A percentile compares a stretch with the other conserved stretches of the same genome.
Conservation (phyloP, 805 yeast genomes). For the Millerozyma miso region DNA sequence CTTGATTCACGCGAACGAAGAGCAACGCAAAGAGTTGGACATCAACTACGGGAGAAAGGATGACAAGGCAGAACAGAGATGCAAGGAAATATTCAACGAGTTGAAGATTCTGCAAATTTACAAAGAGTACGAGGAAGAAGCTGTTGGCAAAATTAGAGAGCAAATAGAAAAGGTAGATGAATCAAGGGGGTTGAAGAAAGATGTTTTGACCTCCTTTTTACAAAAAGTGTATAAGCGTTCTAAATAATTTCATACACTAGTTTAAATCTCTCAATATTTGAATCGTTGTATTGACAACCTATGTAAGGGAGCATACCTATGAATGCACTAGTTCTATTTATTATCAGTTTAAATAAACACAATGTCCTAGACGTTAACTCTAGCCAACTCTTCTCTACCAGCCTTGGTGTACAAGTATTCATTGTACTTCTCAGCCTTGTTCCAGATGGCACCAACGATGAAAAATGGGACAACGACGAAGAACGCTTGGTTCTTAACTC, state of each 20-base stretch:
- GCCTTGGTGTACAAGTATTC: conserved; percentile 95
- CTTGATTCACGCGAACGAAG: conserved; percentile 67
- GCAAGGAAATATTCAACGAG: conserved; percentile 71
- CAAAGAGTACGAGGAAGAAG: conserved; percentile 75
- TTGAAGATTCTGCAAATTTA: conserved; percentile 69
- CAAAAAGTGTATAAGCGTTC: conserved; percentile 91
- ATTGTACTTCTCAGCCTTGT: conserved; percentile 82
- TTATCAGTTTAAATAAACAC: neutral
- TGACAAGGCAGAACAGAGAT: conserved; percentile 57
- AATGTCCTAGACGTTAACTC: conserved; percentile 40
- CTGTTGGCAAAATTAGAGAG: conserved; percentile 58
- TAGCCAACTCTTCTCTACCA: conserved; percentile 91
- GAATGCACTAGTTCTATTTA: neutral
- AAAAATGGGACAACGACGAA: conserved; percentile 74
- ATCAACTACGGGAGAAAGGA: conserved; percentile 88
- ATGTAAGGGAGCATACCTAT: neutral
- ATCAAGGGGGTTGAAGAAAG: conserved; percentile 86
- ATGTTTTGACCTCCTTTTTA: conserved; percentile 80
- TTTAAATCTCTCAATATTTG: neutral
- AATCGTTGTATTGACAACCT: neutral
- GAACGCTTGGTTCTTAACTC: conserved; percentile 81
- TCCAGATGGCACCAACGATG: conserved; percentile 84
- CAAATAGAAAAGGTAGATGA: conserved; percentile 78
- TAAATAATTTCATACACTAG: conserved; percentile 45
- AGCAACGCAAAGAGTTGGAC: conserved; percentile 79